Evolutionary conservation across 352 stramenopile genomes (phyloP).

Genomic region (Pythium aquatile): DNA sequence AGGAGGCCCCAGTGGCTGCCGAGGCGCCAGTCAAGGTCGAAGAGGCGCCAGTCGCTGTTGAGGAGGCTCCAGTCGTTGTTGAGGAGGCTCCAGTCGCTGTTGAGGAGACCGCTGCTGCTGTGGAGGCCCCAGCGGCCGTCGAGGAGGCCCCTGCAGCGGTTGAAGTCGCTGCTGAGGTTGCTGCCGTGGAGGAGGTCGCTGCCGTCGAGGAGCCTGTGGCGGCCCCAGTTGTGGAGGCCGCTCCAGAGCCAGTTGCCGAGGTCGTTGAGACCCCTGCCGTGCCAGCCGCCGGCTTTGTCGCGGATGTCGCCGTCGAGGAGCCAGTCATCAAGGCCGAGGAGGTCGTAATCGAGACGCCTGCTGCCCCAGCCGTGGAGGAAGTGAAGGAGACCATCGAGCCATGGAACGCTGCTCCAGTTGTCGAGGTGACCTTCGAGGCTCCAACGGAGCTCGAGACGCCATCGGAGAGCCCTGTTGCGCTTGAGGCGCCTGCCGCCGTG

Average conservation of each 20-base stretch:
- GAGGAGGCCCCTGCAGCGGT: slow-evolving; percentile 7
- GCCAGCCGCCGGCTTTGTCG: slow-evolving; percentile 12
- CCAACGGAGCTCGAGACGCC: background rate
- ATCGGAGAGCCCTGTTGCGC: background rate
- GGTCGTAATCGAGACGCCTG: slow-evolving; percentile 5
- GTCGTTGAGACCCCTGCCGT: slow-evolving; percentile 9
- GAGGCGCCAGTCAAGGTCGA: slow-evolving; percentile 7
- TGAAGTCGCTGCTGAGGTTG: background rate
- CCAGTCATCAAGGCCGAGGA: slow-evolving; percentile 19
- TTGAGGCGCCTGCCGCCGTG: slow-evolving; percentile 5
- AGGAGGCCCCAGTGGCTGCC: slow-evolving; percentile 1
- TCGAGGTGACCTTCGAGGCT: slow-evolving; percentile 1
- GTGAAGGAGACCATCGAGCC: slow-evolving; percentile 4
- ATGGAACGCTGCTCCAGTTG: background rate
- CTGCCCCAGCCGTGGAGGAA: background rate
- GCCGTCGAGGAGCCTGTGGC: slow-evolving; percentile 4
- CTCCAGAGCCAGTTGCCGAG: slow-evolving; percentile 3
- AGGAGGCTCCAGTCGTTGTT: slow-evolving; percentile 1
- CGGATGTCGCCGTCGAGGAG: slow-evolving; percentile 13
- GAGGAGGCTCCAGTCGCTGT: background rate
- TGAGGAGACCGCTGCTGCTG: slow-evolving; percentile 1
- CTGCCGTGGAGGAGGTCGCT: slow-evolving; percentile 10
- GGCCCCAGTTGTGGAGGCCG: slow-evolving; percentile 1
- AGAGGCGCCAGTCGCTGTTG: slow-evolving; percentile 2
- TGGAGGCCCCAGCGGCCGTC: background rate